Base-by-base conservation (phyloP, 1,139 yeast species). In the Debaryomyces coudertii region DNA sequence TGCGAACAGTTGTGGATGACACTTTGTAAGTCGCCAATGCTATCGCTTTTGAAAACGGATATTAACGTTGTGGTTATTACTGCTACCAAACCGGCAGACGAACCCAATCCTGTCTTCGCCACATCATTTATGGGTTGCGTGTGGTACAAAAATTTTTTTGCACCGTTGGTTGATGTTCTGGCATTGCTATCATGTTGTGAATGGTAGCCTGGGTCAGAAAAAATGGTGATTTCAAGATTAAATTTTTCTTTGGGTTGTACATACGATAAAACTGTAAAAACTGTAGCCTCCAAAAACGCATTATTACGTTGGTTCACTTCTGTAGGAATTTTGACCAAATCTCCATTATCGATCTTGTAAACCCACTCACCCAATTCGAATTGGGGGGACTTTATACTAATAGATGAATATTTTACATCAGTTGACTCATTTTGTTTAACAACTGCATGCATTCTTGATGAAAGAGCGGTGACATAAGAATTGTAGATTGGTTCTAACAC, bases 81-180 rank as follows among this genome's bases (percentile, higher is more conserved):
- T 0, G 96, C 80, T 1, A 90, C 96, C 49, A 93, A 73, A 0
- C 97, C 96, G 0, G 99, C 99, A 20, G 97, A 90, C 11, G 97
- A 90, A 0, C 99, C 99, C 45, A 93, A 73, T 0, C 99, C 99
- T 0, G 99, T 95, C 62, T 93, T 93, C 7, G 96, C 84, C 4
- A 92, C 96, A 24, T 86, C 72, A 0, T 80, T 73, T 47, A 93
- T 90, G 12, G 81, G 70, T 29, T 63, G 53, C 0, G 63, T 47
- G 61, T 93, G 97, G 61, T 71, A 84, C 36, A 80, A 70, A 59
- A 92, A 92, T 20, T 60, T 51, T 39, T 68, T 73, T 2, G 56
- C 47, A 0, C 71, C 69, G 42, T 75, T 72, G 1, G 42, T 39
- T 0, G 79, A 68, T 2, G 42, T 41, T 50, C 65, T 71, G 0